phyloP scores from a whole-genome alignment of 1,284 basidiomycete genomes.

The Sphaerobolus stellatus region DNA sequence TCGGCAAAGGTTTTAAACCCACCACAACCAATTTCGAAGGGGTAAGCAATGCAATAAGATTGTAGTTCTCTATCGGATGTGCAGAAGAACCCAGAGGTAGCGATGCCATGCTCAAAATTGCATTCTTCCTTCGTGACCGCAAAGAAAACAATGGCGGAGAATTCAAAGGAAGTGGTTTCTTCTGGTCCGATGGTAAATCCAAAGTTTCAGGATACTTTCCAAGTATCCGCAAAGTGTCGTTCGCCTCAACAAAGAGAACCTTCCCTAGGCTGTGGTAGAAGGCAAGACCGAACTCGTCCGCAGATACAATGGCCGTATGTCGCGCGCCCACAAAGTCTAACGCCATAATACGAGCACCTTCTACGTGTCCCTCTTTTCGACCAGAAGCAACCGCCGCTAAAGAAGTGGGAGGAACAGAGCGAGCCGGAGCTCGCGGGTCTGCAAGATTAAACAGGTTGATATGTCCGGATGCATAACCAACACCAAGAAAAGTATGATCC shows the following conservation, averaged over 20 bases:
- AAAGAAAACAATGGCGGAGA: slow-evolving; percentile 30
- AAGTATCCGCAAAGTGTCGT: slow-evolving; percentile 91
- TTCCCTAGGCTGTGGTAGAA: slow-evolving; percentile 97
- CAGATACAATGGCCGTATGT: slow-evolving; percentile 91
- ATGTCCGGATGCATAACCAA: slow-evolving; percentile 84
- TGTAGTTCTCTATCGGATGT: slow-evolving; percentile 82
- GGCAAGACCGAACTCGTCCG: slow-evolving; percentile 88
- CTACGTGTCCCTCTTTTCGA: slow-evolving; percentile 89
- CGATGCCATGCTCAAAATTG: slow-evolving; percentile 77
- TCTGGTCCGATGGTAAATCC: slow-evolving; percentile 13
- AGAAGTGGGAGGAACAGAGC: slow-evolving; percentile 73
- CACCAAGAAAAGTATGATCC: slow-evolving; percentile 91
- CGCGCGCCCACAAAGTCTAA: slow-evolving; percentile 91
- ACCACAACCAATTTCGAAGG: slow-evolving; percentile 90
- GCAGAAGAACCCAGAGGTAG: slow-evolving; percentile 78
- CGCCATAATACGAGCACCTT: slow-evolving; percentile 81
- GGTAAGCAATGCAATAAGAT: slow-evolving; percentile 86
- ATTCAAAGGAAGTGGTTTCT: slow-evolving; percentile 6
- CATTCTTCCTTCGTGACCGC: slow-evolving; percentile 50
- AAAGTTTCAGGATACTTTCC: slow-evolving; percentile 81
- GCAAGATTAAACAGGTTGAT: slow-evolving; percentile 87
- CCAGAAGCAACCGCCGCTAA: slow-evolving; percentile 71
- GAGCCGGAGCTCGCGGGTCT: slow-evolving; percentile 62
- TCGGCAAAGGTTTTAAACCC: slow-evolving; percentile 86
- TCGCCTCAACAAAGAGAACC: slow-evolving; percentile 92